These are phyloP conservation scores for Toxicodendron radicans DNA, from an alignment of 345 rosid species.

Conservation along the genomic window DNA sequence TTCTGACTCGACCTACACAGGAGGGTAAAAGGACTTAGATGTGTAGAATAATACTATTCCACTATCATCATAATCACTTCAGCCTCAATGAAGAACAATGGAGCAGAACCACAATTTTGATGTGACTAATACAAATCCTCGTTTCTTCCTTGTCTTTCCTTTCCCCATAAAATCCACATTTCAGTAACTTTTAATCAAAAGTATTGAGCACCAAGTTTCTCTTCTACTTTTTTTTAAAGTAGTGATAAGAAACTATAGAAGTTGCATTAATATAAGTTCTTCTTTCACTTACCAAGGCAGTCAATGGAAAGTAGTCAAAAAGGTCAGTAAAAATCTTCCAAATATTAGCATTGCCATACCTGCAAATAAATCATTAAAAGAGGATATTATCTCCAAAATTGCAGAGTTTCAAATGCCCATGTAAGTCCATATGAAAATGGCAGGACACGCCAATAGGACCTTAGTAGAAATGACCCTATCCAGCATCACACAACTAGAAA, in stretches of 20 bases:
- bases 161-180: not conserved
- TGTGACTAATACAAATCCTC: too few relatives aligned
- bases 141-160: not conserved
- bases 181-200: not conserved
- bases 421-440: not conserved
- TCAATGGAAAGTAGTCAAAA: constrained; percentile 95
- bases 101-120: not conserved
- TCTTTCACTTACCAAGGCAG: constrained; percentile 80
- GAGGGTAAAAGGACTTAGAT: constrained; percentile 11
- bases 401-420: not conserved
- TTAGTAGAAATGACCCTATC: not conserved
- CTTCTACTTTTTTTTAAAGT: not conserved
- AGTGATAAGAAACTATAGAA: not conserved
- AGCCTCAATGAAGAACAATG: not conserved
- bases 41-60: constrained; percentile 1
- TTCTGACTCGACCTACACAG: constrained; percentile 88
- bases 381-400: constrained; percentile 6
- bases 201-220: not conserved
- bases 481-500: constrained; percentile 11
- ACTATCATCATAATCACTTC: constrained; percentile 9
- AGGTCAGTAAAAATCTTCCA: constrained; percentile 98
- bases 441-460: constrained; percentile 1
- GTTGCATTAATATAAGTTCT: not conserved
- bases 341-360: constrained; percentile 98
- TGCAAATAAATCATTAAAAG: constrained; percentile 35